These are phyloP conservation scores for Globisporangium spiculum DNA, from an alignment of 352 stramenopile genomes.

Conservation along the genomic window DNA sequence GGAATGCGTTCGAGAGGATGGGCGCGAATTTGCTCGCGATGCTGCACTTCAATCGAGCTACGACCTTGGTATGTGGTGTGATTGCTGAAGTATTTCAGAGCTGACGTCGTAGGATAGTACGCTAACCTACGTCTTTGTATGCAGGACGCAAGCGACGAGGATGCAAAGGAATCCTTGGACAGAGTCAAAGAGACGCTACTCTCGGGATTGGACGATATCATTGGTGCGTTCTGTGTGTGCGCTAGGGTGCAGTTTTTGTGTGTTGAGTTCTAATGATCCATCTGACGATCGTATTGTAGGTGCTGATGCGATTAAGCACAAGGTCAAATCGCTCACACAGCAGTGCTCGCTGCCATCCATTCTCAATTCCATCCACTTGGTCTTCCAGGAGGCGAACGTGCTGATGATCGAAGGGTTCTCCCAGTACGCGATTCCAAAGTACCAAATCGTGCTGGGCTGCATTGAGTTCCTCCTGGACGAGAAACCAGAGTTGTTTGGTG, in stretches of 20 bases:
- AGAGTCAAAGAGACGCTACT: conserved; percentile 30
- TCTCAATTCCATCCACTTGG: conserved; percentile 32
- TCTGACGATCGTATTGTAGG: background rate
- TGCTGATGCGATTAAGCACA: background rate
- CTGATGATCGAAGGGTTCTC: conserved; percentile 65
- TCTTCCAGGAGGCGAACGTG: conserved; percentile 53
- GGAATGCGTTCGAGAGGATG: conserved; percentile 55
- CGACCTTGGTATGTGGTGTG: conserved; percentile 29
- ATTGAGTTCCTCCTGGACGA: conserved; percentile 23
- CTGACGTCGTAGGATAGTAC: background rate
- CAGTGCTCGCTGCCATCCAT: conserved; percentile 11
- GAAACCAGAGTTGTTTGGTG: conserved; percentile 8
- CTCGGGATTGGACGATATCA: conserved; percentile 19
- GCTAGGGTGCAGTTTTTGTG: background rate
- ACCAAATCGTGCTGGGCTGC: conserved; percentile 37
- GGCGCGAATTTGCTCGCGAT: conserved; percentile 47
- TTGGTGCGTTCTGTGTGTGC: conserved; percentile 3
- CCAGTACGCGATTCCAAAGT: conserved; percentile 59
- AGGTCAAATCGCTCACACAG: conserved; percentile 9
- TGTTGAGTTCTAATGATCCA: background rate
- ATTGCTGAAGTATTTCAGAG: background rate
- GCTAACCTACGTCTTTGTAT: background rate
- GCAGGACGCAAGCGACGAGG: conserved; percentile 31
- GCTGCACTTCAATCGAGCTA: conserved; percentile 66
- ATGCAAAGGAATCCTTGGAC: conserved; percentile 27